A percentile compares a stretch with the other conserved stretches of the same genome.
These are phyloP conservation scores for Taphrina pruni DNA, from an alignment of 1,139 yeast species.

Conservation along the genomic window DNA sequence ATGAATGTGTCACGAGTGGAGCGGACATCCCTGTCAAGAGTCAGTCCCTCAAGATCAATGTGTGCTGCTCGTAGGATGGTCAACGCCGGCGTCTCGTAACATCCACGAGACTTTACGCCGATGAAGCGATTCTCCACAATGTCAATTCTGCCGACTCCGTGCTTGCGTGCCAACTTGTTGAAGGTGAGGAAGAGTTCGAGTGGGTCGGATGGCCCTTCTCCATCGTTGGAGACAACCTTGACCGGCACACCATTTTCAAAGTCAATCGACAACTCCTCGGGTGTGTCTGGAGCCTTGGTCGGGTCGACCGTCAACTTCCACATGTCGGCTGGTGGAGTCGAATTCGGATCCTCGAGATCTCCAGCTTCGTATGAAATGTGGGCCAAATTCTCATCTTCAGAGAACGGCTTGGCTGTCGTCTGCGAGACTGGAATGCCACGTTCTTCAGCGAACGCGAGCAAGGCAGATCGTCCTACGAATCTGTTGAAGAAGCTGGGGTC, in stretches of 20 bases:
- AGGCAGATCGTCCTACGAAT: constrained; percentile 96
- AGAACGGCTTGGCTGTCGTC: constrained; percentile 99
- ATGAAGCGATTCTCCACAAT: constrained; percentile 98
- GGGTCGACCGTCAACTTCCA: constrained; percentile 99
- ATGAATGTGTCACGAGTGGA: constrained; percentile 95
- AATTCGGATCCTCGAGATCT: constrained; percentile 95
- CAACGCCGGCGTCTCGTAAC: constrained; percentile 99
- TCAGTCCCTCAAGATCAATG: constrained; percentile 94
- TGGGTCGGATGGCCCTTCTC: constrained; percentile 74
- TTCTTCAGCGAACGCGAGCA: constrained; percentile 88
- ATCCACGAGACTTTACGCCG: constrained; percentile 98
- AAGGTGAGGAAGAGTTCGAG: constrained; percentile 92
- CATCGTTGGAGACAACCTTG: constrained; percentile 69
- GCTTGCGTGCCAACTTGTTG: constrained; percentile 94
- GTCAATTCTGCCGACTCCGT: constrained; percentile 99
- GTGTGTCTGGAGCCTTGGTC: constrained; percentile 87
- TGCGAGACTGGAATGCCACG: constrained; percentile 94
- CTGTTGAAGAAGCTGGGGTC: constrained; percentile 91
- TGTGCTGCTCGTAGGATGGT: constrained; percentile 92
- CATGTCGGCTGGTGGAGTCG: constrained; percentile 99
- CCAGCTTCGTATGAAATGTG: constrained; percentile 99
- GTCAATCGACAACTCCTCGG: constrained; percentile 83
- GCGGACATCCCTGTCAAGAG: constrained; percentile 96
- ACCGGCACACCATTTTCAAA: constrained; percentile 88
- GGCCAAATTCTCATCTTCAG: constrained; percentile 98